Evolutionary conservation across 2,329 filamentous ascomycete genomes (phyloP).

Genomic region (Calcarisporium arbuscula): DNA sequence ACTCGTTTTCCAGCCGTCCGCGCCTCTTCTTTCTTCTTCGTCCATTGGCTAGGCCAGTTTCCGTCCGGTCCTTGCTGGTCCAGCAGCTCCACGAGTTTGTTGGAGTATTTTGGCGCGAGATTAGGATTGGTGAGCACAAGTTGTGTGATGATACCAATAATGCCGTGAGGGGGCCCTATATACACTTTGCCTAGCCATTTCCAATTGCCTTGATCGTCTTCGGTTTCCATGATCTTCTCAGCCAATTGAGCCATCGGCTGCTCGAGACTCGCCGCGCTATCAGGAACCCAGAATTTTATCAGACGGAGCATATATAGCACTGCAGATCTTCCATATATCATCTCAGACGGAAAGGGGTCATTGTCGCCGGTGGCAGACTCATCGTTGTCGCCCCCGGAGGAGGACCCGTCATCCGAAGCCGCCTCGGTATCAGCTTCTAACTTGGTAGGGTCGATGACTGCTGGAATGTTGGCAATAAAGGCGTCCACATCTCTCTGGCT

Average conservation of each 20-base stretch:
- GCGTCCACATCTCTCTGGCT: constrained; percentile 29
- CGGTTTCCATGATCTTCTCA: constrained; percentile 49
- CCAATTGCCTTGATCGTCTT: constrained; percentile 44
- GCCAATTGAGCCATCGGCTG: constrained; percentile 50
- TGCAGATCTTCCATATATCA: constrained; percentile 61
- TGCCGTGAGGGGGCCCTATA: constrained; percentile 61
- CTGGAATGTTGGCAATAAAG: constrained; percentile 33
- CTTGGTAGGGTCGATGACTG: constrained; percentile 23
- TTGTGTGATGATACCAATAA: constrained; percentile 66
- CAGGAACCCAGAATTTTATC: constrained; percentile 49
- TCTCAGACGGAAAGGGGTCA: constrained; percentile 49
- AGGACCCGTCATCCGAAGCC: constrained; percentile 11
- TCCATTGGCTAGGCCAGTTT: constrained; percentile 56
- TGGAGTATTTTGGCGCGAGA: constrained; percentile 46
- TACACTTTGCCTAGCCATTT: constrained; percentile 57
- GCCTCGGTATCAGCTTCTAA: too few relatives aligned
- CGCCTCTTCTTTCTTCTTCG: constrained; percentile 34
- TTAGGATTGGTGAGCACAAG: constrained; percentile 52
- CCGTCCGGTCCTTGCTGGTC: constrained; percentile 54
- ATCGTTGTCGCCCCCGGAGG: too few relatives aligned
- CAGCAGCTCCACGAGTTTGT: constrained; percentile 48
- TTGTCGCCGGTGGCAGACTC: too few relatives aligned
- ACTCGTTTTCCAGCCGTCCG: constrained; percentile 32
- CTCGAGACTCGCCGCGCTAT: constrained; percentile 42
- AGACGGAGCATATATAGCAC: constrained; percentile 62